Conservation (phyloP, 805 yeast genomes). For the Pichia thaimueangensis region DNA sequence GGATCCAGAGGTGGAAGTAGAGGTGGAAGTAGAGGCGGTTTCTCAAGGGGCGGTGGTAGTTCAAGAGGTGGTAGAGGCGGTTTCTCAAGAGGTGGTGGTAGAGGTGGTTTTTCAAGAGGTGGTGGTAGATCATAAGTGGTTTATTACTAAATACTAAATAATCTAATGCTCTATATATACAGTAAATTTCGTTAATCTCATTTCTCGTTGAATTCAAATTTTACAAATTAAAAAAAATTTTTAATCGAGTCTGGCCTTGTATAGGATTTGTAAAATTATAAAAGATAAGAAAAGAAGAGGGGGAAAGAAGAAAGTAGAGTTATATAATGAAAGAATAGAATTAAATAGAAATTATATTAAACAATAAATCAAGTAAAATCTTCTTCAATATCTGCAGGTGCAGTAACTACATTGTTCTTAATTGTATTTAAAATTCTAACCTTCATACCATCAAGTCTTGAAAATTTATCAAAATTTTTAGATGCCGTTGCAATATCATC, state of each 20-base stretch:
- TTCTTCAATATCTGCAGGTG: conserved; percentile 30
- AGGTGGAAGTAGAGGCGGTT: conserved; percentile 31
- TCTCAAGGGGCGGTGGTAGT: conserved; percentile 23
- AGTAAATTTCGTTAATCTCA: no score
- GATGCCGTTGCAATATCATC: conserved; percentile 69
- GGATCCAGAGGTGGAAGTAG: conserved; percentile 19
- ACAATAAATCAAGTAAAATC: conserved; percentile 29
- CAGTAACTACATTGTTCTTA: conserved; percentile 41
- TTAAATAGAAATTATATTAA: no score
- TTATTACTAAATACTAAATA: no score
- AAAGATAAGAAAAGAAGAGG: no score
- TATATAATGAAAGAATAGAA: no score
- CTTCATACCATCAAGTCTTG: conserved; percentile 86
- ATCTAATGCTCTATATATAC: no score
- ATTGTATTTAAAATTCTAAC: conserved; percentile 76
- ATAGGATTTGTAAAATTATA: no score
- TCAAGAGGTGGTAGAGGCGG: conserved; percentile 35
- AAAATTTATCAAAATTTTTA: conserved; percentile 79
- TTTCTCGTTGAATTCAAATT: no score
- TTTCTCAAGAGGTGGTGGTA: conserved; percentile 40
- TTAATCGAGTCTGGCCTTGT: no score
- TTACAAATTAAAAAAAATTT: no score
- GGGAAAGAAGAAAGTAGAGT: no score
- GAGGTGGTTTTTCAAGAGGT: conserved; percentile 31
- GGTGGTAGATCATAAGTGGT: conserved; percentile 20